Conservation (phyloP, 495 filamentous ascomycete genomes). For the Penicillium coprophilum region DNA sequence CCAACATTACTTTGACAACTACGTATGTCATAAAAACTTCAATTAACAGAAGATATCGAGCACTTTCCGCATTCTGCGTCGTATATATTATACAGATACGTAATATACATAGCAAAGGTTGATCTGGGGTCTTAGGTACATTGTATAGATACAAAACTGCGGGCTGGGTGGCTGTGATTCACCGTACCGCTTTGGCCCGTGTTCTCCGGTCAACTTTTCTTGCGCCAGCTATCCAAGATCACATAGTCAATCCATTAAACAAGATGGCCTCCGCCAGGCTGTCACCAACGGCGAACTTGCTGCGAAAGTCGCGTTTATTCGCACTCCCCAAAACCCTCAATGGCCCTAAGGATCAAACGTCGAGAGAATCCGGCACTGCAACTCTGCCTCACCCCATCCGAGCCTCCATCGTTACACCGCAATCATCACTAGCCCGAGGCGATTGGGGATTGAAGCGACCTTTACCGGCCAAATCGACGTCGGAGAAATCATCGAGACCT, state of each 20-base stretch:
- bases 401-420: conserved; percentile 79
- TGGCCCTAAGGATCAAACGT: conserved; percentile 42
- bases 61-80: background rate
- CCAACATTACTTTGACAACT: background rate
- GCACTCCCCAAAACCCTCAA: conserved; percentile 59
- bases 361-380: conserved; percentile 60
- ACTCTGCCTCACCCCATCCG: conserved; percentile 78
- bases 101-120: background rate
- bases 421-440: conserved; percentile 68
- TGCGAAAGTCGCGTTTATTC: conserved; percentile 65
- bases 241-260: conserved; percentile 26
- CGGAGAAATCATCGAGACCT: conserved; percentile 62
- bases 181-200: conserved; percentile 24
- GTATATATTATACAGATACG: background rate
- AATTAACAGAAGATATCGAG: background rate
- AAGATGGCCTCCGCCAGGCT: conserved; percentile 51
- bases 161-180: conserved; percentile 14
- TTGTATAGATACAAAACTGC: conserved; percentile 16
- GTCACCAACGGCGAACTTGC: conserved; percentile 62
- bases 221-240: conserved; percentile 23
- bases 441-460: conserved; percentile 96
- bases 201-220: conserved; percentile 40
- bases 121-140: background rate
- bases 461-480: conserved; percentile 72
- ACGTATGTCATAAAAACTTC: background rate